Conservation (phyloP, 192 early-diverging fungal genomes). For the Irineochytrium annulatum region DNA sequence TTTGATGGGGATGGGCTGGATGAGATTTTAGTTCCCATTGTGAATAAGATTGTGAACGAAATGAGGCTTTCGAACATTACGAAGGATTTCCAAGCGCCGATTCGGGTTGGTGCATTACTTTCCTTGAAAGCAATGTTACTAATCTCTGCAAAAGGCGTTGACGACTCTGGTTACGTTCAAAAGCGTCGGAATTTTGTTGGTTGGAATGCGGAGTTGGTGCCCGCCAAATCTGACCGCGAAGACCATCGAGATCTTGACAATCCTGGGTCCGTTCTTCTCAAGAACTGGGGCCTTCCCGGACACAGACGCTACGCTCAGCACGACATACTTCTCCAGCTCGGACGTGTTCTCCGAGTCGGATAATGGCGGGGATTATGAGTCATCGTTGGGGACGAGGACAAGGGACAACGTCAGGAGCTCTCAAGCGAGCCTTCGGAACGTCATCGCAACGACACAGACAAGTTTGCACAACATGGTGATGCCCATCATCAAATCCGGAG, state of each 20-base stretch:
- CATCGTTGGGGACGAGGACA: slow-evolving; percentile 41
- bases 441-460: slow-evolving; percentile 27
- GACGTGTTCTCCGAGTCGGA: slow-evolving; percentile 28
- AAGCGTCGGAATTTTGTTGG: slow-evolving; percentile 46
- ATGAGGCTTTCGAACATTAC: slow-evolving; percentile 44
- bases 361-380: slow-evolving; percentile 24
- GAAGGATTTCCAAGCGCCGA: slow-evolving; percentile 43
- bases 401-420: slow-evolving; percentile 43
- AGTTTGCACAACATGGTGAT: slow-evolving; percentile 36
- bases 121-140: slow-evolving; percentile 11
- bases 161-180: slow-evolving; percentile 52
- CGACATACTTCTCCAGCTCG: slow-evolving; percentile 40
- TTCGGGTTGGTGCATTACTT: slow-evolving; percentile 36
- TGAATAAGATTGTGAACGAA: slow-evolving; percentile 44
- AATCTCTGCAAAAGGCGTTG: slow-evolving; percentile 39
- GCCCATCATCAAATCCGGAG: slow-evolving; percentile 63
- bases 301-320: slow-evolving; percentile 27
- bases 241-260: slow-evolving; percentile 56
- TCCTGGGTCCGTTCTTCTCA: slow-evolving; percentile 72
- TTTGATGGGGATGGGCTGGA: slow-evolving; percentile 66
- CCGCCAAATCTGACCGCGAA: slow-evolving; percentile 48
- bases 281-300: slow-evolving; percentile 39
- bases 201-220: slow-evolving; percentile 46
- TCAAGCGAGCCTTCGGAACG: slow-evolving; percentile 26
- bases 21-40: slow-evolving; percentile 52